These are phyloP conservation scores for Corylus heterophylla DNA, from an alignment of 306 rosid species.

Conservation along the genomic window DNA sequence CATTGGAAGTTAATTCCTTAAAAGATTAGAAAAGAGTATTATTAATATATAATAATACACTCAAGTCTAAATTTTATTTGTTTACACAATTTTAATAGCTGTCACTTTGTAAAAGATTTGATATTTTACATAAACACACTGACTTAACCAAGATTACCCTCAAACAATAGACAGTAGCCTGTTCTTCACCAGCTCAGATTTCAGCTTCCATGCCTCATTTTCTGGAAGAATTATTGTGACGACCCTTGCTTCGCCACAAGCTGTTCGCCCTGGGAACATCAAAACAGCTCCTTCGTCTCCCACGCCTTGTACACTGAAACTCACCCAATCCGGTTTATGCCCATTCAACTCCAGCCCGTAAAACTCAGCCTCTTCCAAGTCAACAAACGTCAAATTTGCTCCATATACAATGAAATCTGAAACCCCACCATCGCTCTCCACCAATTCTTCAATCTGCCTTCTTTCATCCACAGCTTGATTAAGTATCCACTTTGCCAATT, in stretches of 20 bases:
- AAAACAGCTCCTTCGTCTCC: conserved; percentile 50
- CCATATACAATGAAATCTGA: conserved; percentile 72
- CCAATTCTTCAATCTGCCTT: conserved; percentile 33
- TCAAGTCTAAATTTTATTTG: no score
- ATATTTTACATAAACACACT: no score
- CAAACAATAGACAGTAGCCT: not conserved
- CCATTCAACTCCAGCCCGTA: conserved; percentile 51
- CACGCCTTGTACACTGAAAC: conserved; percentile 24
- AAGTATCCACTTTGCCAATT: conserved; percentile 49
- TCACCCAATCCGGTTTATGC: conserved; percentile 49
- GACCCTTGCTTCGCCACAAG: not conserved
- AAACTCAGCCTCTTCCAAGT: conserved; percentile 55
- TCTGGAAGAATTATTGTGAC: not conserved
- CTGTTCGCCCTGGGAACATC: not conserved
- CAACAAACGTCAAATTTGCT: conserved; percentile 75
- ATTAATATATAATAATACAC: no score
- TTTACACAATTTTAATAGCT: no score
- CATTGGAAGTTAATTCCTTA: no score
- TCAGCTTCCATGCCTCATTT: not conserved
- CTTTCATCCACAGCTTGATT: conserved; percentile 48
- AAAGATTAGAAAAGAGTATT: no score
- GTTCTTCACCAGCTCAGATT: not conserved
- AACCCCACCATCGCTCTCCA: conserved; percentile 56
- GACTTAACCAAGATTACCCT: no score
- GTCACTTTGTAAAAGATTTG: no score